Base-by-base conservation (phyloP, 257 asterid species). In the Leonotis leonurus region DNA sequence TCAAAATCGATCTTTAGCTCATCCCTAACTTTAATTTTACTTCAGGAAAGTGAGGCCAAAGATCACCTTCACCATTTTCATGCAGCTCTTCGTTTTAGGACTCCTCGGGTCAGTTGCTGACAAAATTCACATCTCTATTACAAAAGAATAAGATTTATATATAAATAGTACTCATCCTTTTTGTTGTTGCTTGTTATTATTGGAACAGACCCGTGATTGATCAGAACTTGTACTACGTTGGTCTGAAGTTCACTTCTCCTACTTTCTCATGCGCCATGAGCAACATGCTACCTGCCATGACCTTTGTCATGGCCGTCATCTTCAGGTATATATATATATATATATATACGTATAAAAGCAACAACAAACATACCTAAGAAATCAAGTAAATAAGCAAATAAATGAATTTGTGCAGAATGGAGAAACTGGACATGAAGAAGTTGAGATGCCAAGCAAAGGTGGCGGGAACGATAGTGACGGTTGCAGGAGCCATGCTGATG, bases 41-140 rank as follows among this genome's bases (percentile, higher is more conserved):
- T 14, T 46, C 83, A 90, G 97, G 82, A 91, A 86, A 80, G 70
- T 80, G 43, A 86, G 98, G 82, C 98, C 98, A 25, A 91, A 91
- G 87, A 88, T 91, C 29, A 86, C 88, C 21, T 85, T 84, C 41
- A 73, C 83, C 1, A 86, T 86, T 35, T 88, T 91, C 94, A 11
- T 83, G 86, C 98, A 91, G 69, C 75, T 91, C 27, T 91, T 91
- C 63, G 94, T 80, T 10, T 70, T 91, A 61, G 93, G 95, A 50
- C 95, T 91, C 70, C 95, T 91, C 12, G 98, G 98, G 97, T 90
- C 61, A 80, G 92, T n/a, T n/a, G n/a, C n/a, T n/a, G n/a, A n/a
- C n/a, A n/a, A n/a, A n/a, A n/a, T n/a, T n/a, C n/a, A n/a, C n/a
- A n/a, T n/a, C n/a, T n/a, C n/a, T n/a, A n/a, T n/a, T n/a, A n/a